A percentile compares a stretch with the other conserved stretches of the same genome.
phyloP scores from a whole-genome alignment of 768 basidiomycete species.

The Podaxis sp. region DNA sequence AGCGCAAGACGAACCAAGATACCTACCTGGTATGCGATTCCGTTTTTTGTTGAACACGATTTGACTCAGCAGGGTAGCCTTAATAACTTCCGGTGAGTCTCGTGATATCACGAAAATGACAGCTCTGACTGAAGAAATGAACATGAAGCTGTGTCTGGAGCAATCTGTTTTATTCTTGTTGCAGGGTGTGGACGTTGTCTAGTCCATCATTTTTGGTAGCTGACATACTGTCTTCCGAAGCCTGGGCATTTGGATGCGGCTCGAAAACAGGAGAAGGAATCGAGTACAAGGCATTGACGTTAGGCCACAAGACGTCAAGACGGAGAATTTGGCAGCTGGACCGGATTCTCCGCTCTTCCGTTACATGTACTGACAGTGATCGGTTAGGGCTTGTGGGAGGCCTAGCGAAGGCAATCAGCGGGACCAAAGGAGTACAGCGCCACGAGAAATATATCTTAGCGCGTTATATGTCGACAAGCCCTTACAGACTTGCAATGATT shows the following conservation, averaged over 20 bases:
- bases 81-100: constrained; percentile 42
- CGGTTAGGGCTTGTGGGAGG: neutral
- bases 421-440: neutral
- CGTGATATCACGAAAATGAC: neutral
- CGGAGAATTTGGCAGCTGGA: constrained; percentile 42
- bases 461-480: neutral
- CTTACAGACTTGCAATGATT: constrained; percentile 12
- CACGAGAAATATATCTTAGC: constrained; percentile 2
- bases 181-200: constrained; percentile 27
- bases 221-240: constrained; percentile 21
- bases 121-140: neutral
- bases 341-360: constrained; percentile 42
- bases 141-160: constrained; percentile 43
- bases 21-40: constrained; percentile 38
- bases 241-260: constrained; percentile 48
- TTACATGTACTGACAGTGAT: constrained; percentile 42
- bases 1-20: constrained; percentile 49
- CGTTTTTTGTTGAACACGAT: neutral
- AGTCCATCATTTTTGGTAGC: neutral
- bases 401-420: constrained; percentile 1
- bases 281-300: constrained; percentile 38
- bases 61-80: constrained; percentile 25
- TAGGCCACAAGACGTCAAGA: constrained; percentile 44
- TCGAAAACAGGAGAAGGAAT: constrained; percentile 46
- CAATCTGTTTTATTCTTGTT: constrained; percentile 43